These are phyloP conservation scores for Bathelium albidoporum DNA, from an alignment of 495 filamentous ascomycete species.

Conservation along the genomic window DNA sequence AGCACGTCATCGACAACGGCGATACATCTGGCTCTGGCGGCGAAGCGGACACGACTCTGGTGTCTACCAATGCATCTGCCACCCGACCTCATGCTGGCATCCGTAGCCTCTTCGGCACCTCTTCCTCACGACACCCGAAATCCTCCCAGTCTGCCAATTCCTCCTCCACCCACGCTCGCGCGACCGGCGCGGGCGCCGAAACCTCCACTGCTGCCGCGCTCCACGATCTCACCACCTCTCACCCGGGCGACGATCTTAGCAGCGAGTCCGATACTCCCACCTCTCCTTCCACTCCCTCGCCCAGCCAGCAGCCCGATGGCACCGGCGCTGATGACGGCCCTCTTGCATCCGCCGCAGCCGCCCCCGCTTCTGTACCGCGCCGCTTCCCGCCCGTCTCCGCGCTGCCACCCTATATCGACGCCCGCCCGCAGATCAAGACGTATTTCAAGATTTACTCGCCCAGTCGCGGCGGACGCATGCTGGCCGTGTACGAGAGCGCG, in stretches of 20 bases:
- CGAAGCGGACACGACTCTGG: constrained; percentile 26
- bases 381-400: constrained; percentile 42
- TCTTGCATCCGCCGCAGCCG: too few relatives aligned
- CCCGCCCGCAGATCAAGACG: constrained; percentile 47
- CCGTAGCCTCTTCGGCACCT: not conserved
- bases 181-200: not conserved
- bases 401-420: constrained; percentile 48
- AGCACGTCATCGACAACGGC: constrained; percentile 13
- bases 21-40: constrained; percentile 36
- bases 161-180: not conserved
- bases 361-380: constrained; percentile 22
- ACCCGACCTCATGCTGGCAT: constrained; percentile 8
- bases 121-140: not conserved
- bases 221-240: not conserved
- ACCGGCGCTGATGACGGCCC: too few relatives aligned
- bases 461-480: constrained; percentile 44
- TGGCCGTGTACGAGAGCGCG: constrained; percentile 48
- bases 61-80: constrained; percentile 7
- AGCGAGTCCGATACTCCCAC: not conserved
- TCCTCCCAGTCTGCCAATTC: not conserved
- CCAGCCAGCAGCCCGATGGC: too few relatives aligned
- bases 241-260: not conserved
- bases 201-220: not conserved
- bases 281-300: not conserved
- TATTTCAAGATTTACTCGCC: constrained; percentile 57